phyloP scores from a whole-genome alignment of 805 yeast species.

The Wickerhamiella musiphila region DNA sequence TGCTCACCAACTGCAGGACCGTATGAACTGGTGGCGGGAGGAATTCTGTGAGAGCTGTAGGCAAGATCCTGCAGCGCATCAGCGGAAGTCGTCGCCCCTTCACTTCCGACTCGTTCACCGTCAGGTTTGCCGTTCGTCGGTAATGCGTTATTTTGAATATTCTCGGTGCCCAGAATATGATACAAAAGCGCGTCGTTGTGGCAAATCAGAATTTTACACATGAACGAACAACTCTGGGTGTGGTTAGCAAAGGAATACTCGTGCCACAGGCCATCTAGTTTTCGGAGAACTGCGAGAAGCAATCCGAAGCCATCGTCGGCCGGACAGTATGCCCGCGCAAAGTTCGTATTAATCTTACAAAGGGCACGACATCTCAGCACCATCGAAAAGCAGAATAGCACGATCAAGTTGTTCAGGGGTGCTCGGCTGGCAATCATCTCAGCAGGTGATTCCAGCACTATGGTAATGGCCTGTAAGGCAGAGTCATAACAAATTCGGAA shows the following conservation, averaged over 20 bases:
- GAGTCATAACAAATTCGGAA: conserved; percentile 16
- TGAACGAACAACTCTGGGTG: conserved; percentile 17
- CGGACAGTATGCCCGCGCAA: conserved; percentile 15
- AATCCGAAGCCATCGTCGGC: conserved; percentile 11
- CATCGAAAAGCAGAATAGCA: conserved; percentile 17
- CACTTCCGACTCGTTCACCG: too few species aligned
- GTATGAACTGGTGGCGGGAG: too few species aligned
- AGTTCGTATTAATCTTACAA: conserved; percentile 15
- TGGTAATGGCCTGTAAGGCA: conserved; percentile 13
- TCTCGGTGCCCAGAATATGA: conserved; percentile 6
- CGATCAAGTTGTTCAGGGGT: conserved; percentile 16
- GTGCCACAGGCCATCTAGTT: conserved; percentile 12
- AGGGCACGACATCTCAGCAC: conserved; percentile 20
- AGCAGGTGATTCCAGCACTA: conserved; percentile 25
- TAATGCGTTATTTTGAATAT: too few species aligned
- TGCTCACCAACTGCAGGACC: too few species aligned
- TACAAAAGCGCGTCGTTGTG: conserved; percentile 19
- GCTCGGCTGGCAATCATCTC: conserved; percentile 33
- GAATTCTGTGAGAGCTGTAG: too few species aligned
- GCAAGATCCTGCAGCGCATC: too few species aligned
- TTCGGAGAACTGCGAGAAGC: conserved; percentile 10
- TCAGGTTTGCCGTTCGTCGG: too few species aligned
- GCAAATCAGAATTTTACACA: conserved; percentile 19
- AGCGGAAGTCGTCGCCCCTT: too few species aligned
- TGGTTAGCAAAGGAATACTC: conserved; percentile 18